Percentiles rank a stretch among this genome's conserved stretches.
Evolutionary conservation across 148 eudicot genomes (phyloP).

Genomic region (Polygonum maritimum): DNA sequence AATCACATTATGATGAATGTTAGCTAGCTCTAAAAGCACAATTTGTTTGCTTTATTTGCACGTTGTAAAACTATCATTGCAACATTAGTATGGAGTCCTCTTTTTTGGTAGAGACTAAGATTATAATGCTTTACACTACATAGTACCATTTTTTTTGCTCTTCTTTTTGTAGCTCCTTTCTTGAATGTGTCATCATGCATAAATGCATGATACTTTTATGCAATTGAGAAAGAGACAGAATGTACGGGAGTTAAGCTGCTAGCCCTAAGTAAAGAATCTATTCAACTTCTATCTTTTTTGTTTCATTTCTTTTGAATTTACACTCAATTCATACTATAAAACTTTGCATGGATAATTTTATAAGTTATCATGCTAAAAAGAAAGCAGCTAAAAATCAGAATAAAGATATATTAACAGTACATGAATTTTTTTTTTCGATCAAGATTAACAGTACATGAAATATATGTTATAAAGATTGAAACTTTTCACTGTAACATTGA

Average conservation of each 20-base stretch:
- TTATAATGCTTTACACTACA: neutral
- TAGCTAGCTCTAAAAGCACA: slow-evolving; percentile 10
- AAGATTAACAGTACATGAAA: too few species aligned
- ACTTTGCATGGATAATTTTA: neutral
- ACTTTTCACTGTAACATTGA: neutral
- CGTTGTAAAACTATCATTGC: neutral
- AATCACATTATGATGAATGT: neutral
- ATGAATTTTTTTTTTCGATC: too few species aligned
- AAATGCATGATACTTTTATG: slow-evolving; percentile 3
- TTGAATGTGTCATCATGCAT: slow-evolving; percentile 5
- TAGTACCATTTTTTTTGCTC: neutral
- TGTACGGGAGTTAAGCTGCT: neutral
- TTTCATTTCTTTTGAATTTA: neutral
- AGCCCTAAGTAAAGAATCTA: neutral
- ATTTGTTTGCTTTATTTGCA: neutral
- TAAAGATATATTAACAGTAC: too few species aligned
- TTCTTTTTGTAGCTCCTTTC: slow-evolving; percentile 6
- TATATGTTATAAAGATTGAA: neutral
- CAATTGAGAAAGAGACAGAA: neutral
- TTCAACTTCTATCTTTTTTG: neutral
- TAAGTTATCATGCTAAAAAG: too few species aligned
- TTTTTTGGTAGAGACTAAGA: neutral
- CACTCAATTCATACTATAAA: neutral
- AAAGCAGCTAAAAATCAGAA: too few species aligned
- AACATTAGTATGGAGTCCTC: neutral